Conservation (phyloP, 805 yeast species). For the Pichia pseudocactophila region DNA sequence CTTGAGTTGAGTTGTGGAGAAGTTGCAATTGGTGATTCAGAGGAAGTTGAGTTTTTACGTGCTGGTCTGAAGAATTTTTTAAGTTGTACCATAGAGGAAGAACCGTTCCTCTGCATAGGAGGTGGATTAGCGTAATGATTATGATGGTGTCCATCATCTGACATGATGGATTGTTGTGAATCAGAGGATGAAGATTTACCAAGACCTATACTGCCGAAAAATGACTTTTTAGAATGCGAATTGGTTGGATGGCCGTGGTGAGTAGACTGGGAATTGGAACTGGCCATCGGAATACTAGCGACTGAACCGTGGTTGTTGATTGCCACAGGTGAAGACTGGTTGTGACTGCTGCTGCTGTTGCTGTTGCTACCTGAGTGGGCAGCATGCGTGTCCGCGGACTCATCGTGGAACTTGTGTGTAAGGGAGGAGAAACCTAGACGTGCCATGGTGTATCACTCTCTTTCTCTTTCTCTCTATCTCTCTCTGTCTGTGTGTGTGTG, state of each 20-base stretch:
- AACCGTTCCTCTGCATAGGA: conserved; percentile 10
- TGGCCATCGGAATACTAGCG: no score
- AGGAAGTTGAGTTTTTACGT: conserved; percentile 24
- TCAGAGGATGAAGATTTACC: conserved; percentile 26
- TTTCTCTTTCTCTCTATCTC: no score
- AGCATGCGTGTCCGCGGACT: no score
- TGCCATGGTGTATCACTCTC: no score
- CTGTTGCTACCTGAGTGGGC: no score
- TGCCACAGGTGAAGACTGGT: no score
- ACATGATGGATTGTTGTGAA: conserved; percentile 19
- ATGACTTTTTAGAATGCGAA: conserved; percentile 18
- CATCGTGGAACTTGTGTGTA: no score
- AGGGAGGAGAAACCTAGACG: no score
- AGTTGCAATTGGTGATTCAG: neutral
- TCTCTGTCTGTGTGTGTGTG: no score
- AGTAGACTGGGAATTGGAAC: no score
- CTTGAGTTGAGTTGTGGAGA: neutral
- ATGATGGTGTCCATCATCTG: conserved; percentile 20
- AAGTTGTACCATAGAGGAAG: conserved; percentile 53
- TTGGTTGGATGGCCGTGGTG: conserved; percentile 9
- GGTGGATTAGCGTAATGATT: conserved; percentile 10
- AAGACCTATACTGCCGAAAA: conserved; percentile 23
- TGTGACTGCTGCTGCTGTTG: no score
- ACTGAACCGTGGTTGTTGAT: no score
- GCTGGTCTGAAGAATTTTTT: conserved; percentile 62